phyloP scores from a whole-genome alignment of 768 basidiomycete species.

The Auriculariales sp. region DNA sequence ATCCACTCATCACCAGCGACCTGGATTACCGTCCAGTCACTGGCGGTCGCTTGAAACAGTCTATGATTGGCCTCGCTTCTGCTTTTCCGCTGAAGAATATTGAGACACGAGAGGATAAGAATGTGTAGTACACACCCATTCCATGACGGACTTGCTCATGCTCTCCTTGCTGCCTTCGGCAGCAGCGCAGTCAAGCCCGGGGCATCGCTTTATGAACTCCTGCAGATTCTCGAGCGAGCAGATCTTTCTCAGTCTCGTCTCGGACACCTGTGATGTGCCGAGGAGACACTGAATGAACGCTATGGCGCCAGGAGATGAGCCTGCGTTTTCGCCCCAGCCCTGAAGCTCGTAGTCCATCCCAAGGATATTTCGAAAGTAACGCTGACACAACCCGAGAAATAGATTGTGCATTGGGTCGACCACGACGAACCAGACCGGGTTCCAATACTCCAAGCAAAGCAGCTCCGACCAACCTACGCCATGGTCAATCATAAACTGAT shows the following conservation, averaged over 20 bases:
- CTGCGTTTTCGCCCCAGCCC: background rate
- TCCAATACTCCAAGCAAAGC: conserved; percentile 24
- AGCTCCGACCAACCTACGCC: conserved; percentile 20
- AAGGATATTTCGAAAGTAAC: no score
- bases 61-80: no score
- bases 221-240: background rate
- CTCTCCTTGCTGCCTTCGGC: background rate
- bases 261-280: background rate
- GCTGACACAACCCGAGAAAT: background rate
- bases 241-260: background rate
- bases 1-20: no score
- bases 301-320: no score
- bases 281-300: background rate
- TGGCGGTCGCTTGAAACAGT: no score
- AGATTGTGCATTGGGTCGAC: conserved; percentile 15
- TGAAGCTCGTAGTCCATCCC: background rate
- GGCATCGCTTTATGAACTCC: background rate
- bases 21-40: no score
- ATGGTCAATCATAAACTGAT: background rate
- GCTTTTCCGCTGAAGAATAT: no score
- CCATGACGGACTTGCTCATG: background rate
- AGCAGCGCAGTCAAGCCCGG: background rate
- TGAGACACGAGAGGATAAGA: no score
- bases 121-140: no score
- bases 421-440: conserved; percentile 16